Evolutionary conservation across 805 yeast species (phyloP), one percentile per base, ranked within the genome.

Genomic region (Kazachstania martiniae): DNA sequence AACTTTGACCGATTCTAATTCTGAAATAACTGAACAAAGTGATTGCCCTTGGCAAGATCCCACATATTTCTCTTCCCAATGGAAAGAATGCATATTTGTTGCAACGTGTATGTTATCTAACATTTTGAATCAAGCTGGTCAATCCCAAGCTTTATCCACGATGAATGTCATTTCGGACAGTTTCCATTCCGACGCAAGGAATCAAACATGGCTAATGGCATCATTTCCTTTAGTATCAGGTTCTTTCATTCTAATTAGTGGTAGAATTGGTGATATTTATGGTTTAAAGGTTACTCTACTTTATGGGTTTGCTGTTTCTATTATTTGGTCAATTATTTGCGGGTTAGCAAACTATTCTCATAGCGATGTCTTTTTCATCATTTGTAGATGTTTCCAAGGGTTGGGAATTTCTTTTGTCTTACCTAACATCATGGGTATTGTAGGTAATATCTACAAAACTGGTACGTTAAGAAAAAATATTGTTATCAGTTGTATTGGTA

Each of bases 151-250:
- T 24, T 34, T 60, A 35, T 53, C 66, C 26, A 36, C 58, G 42
- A 51, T 60, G 58, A 47, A 57, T 28, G 49, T 47, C 4, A 42
- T 65, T 1, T 58, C 53, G 1, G 36, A 39, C 2, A 48, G 53
- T 4, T 60, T 66, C 24, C 41, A 54, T 14, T 44, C 62, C 1
- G 42, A 52, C 5, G 35, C 39, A 4, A 51, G 53, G 2, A 58
- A 61, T 28, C 62, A 66, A 35, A 43, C 66, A 17, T 77, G 91
- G 89, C 72, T 73, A 47, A 65, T 74, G 63, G 84, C 86, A 2
- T 69, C 82, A 1, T 78, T 71, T 48, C 74, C 84, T 0, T 55
- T 80, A 34, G 72, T 83, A 0, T 72, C 77, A 4, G 87, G 89
- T 8, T 76, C 89, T 0, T 72, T 79, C 40, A 79, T 80, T 29